Evolutionary conservation across 2,329 filamentous ascomycete species (phyloP), one percentile per base, ranked within the genome.

Genomic region (Stachybotrys chlorohalonatus): DNA sequence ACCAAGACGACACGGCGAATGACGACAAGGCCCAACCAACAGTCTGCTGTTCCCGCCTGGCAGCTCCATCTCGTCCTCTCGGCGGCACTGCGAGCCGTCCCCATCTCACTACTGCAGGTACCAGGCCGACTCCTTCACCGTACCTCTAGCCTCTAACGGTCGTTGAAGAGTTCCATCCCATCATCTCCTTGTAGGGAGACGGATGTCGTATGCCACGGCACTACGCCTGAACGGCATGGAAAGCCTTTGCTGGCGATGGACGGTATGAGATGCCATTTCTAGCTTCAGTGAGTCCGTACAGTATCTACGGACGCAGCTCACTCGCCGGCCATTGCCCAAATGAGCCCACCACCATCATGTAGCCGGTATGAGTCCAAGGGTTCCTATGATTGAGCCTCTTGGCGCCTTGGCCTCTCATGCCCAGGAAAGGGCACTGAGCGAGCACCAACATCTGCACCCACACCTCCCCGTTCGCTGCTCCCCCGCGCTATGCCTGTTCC

Each of bases 401-500:
- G 36, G 36, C 52, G 42, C 11, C 13, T 5, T 24, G 6, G 49
- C 52, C 53, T 49, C 52, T 56, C 47, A 42, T 42, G 52, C 36
- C 36, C 9, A 13, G 36, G 36, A 9, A 13, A 42, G 36, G 36
- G 36, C 24, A 24, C 24, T 42, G 36, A 9, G 36, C 57, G 56
- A 60, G 60, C 56, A 55, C 55, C 47, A 42, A 42, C 52, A 52
- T 50, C 53, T 36, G 47, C 50, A 47, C 52, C 54, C 53, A 57
- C 59, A 51, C 52, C 54, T 51, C 13, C 47, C 30, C 16, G 31
- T 49, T 51, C 55, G 56, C 51, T 53, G 49, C 46, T 31, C 49
- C 39, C 45, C 53, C 39, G 55, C 60, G 59, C 65, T 66, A 68
- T 57, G 52, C 65, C 66, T 68, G 64, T 68, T 68, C 66, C 64